Percentiles rank a stretch among this genome's conserved stretches.
These are phyloP conservation scores for Cladochytrium tenue DNA, from an alignment of 371 early-diverging fungal genomes.

Conservation along the genomic window DNA sequence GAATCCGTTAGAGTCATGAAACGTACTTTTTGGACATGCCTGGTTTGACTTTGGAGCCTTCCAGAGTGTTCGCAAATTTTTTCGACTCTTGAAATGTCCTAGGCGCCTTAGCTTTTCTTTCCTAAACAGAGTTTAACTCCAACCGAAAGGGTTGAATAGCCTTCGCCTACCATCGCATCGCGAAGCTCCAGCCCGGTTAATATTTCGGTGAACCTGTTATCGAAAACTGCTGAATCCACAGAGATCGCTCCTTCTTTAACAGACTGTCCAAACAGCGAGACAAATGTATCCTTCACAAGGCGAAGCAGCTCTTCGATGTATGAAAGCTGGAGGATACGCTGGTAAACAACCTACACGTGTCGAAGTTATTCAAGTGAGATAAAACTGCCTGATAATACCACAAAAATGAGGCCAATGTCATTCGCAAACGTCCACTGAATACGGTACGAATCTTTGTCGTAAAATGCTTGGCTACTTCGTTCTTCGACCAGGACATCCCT, in stretches of 20 bases:
- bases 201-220: constrained; percentile 48
- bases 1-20: too few species aligned
- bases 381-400: constrained; percentile 48
- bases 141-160: background rate
- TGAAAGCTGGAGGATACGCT: constrained; percentile 80
- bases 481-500: constrained; percentile 80
- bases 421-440: constrained; percentile 85
- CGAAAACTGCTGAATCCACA: constrained; percentile 38
- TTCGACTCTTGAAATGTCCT: constrained; percentile 83
- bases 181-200: constrained; percentile 47
- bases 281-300: constrained; percentile 57
- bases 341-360: constrained; percentile 76
- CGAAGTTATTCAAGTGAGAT: background rate
- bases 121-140: constrained; percentile 5
- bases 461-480: constrained; percentile 51
- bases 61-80: constrained; percentile 73
- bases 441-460: constrained; percentile 61
- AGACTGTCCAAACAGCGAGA: constrained; percentile 15
- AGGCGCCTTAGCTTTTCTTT: constrained; percentile 54
- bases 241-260: constrained; percentile 13
- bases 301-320: constrained; percentile 85
- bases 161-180: constrained; percentile 36
- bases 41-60: constrained; percentile 67
- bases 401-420: constrained; percentile 84
- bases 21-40: too few species aligned